A percentile compares a stretch with the other conserved stretches of the same genome.
Conservation (phyloP, 1,284 basidiomycete species). For the Ustilago tritici region DNA sequence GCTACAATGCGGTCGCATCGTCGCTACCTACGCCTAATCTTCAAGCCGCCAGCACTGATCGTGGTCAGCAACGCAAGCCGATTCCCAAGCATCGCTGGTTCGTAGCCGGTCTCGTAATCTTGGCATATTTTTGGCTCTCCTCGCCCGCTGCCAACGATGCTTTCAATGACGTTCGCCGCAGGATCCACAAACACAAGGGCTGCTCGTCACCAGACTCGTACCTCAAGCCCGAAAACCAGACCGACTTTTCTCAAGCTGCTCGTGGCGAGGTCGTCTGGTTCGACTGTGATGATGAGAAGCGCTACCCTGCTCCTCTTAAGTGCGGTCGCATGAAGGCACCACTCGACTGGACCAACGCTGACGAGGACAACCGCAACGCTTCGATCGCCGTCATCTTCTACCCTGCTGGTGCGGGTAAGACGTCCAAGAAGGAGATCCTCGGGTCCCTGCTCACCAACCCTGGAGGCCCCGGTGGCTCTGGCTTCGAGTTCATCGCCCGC, state of each 20-base stretch:
- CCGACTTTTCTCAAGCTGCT: slow-evolving; percentile 41
- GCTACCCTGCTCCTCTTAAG: slow-evolving; percentile 41
- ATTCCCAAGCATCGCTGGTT: slow-evolving; percentile 29
- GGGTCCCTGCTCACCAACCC: slow-evolving; percentile 55
- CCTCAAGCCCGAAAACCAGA: slow-evolving; percentile 39
- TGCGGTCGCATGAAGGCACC: slow-evolving; percentile 57
- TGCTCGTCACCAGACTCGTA: slow-evolving; percentile 14
- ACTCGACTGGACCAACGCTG: slow-evolving; percentile 51
- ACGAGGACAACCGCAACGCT: slow-evolving; percentile 47
- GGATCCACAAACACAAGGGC: slow-evolving; percentile 14
- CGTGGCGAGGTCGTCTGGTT: slow-evolving; percentile 48
- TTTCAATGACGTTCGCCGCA: slow-evolving; percentile 19
- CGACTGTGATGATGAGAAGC: slow-evolving; percentile 43
- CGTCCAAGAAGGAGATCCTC: slow-evolving; percentile 37
- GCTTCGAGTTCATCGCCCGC: slow-evolving; percentile 41
- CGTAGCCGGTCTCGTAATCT: slow-evolving; percentile 9
- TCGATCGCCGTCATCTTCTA: slow-evolving; percentile 54
- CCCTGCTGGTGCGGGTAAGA: slow-evolving; percentile 52
- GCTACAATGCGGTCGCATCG: slow-evolving; percentile 36
- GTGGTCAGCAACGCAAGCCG: slow-evolving; percentile 25
- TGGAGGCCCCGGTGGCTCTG: slow-evolving; percentile 57
- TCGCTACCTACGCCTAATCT: slow-evolving; percentile 25
- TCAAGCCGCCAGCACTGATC: slow-evolving; percentile 6
- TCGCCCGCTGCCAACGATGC: slow-evolving; percentile 20
- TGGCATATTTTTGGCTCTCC: slow-evolving; percentile 26